phyloP scores from a whole-genome alignment of 208 protist species.

The Acanthamoeba sp. region DNA sequence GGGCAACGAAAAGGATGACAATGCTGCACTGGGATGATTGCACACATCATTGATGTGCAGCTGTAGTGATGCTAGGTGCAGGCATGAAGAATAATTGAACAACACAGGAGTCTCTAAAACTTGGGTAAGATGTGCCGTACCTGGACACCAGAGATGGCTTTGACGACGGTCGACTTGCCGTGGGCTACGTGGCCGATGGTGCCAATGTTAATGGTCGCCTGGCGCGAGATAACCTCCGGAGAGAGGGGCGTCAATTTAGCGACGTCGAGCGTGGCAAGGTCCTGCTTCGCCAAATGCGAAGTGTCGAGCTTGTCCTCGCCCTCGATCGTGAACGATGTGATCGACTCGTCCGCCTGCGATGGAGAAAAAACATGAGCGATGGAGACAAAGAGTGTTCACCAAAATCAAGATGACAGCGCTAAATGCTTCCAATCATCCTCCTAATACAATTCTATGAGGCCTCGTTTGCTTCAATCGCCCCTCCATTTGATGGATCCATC shows the following conservation, averaged over 20 bases:
- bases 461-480: too few species aligned
- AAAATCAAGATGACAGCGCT: too few species aligned
- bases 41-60: neutral
- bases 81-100: too few species aligned
- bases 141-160: slow-evolving; percentile 98
- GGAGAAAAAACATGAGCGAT: neutral
- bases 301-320: slow-evolving; percentile 60
- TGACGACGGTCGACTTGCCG: slow-evolving; percentile 99
- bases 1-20: too few species aligned
- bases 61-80: too few species aligned
- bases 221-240: slow-evolving; percentile 98
- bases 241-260: slow-evolving; percentile 94
- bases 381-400: neutral
- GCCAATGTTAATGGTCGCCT: slow-evolving; percentile 99
- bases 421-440: too few species aligned
- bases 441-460: too few species aligned
- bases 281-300: slow-evolving; percentile 59
- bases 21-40: too few species aligned
- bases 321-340: slow-evolving; percentile 66
- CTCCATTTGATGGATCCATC: too few species aligned
- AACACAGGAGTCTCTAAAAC: too few species aligned
- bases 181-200: slow-evolving; percentile 99
- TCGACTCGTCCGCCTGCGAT: slow-evolving; percentile 52
- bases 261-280: slow-evolving; percentile 82
- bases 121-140: slow-evolving; percentile 70